A percentile compares a stretch with the other conserved stretches of the same genome.
Conservation (phyloP, 2,329 filamentous ascomycete species). For the Stachybotrys elegans region DNA sequence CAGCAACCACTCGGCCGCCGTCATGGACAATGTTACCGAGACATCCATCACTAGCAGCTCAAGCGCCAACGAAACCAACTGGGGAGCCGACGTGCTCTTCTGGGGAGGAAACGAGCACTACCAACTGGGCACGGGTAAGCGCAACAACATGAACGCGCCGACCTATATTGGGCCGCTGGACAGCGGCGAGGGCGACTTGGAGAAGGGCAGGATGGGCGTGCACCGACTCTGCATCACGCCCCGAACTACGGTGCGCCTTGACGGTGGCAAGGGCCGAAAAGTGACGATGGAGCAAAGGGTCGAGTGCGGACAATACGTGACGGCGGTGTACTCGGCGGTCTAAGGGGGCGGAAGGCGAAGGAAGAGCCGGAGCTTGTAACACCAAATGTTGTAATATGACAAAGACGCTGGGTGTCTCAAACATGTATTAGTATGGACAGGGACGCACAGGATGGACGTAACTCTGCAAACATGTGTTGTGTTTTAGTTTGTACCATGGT, state of each 20-base stretch:
- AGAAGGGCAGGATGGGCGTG: slow-evolving; percentile 52
- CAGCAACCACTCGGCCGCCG: slow-evolving; percentile 72
- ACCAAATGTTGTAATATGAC: too few species aligned
- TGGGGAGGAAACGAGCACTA: slow-evolving; percentile 95
- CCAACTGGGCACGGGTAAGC: slow-evolving; percentile 86
- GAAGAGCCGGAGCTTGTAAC: too few species aligned
- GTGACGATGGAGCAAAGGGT: slow-evolving; percentile 80
- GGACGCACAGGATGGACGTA: too few species aligned
- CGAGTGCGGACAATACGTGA: slow-evolving; percentile 78
- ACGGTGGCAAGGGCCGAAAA: slow-evolving; percentile 56
- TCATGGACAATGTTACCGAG: slow-evolving; percentile 76
- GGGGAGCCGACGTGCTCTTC: slow-evolving; percentile 82
- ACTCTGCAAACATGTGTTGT: too few species aligned
- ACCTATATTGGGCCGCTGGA: slow-evolving; percentile 77
- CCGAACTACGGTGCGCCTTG: slow-evolving; percentile 60
- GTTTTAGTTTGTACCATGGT: too few species aligned
- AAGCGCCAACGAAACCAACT: slow-evolving; percentile 70
- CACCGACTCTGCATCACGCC: slow-evolving; percentile 80
- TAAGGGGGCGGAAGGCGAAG: too few species aligned
- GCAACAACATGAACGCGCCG: slow-evolving; percentile 73
- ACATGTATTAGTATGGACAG: too few species aligned
- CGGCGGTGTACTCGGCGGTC: slow-evolving; percentile 71
- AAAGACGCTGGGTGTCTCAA: too few species aligned
- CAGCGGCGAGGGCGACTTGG: slow-evolving; percentile 49
- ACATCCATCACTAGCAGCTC: slow-evolving; percentile 47